Base-by-base conservation (phyloP, 257 asterid species). In the Fraxinus excelsior region DNA sequence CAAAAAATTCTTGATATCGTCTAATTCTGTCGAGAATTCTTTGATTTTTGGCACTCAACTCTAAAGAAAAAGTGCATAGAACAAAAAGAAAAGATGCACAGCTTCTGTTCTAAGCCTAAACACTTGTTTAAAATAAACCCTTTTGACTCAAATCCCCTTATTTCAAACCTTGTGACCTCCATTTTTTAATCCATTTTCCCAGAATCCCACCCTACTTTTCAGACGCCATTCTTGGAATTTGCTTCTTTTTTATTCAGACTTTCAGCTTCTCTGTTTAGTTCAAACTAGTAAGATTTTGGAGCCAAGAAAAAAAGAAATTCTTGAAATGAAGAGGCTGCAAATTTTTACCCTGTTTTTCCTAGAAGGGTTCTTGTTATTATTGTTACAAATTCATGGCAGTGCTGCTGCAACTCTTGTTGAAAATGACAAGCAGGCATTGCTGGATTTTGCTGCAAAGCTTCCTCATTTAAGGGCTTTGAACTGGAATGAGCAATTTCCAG, bases 341-440 rank as follows among this genome's bases (percentile, higher is more conserved):
- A 14, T 71, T 84, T 75, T 81, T 31, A 69, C 26, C 76, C 75
- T 83, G 79, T 56, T 69, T 67, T 82, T 87, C 71, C 78, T 86
- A 74, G 72, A 82, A 72, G 86, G 83, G 26, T 73, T n/a, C 65
- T 78, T 84, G 66, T 68, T 85, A 68, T 71, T 87, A 79, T 44
- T 83, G 70, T 74, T 80, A 5, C 31, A 60, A 23, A 53, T 80
- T 26, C 82, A 79, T 42, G 76, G 75, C 72, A 56, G 44, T 53
- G 82, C 23, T n/a, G 70, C 72, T 1, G 90, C 44, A 58, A 72
- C 84, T n/a, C 80, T 90, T 82, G 77, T 86, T 66, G 90, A 87
- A 14, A 78, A 76, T 80, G 98, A 94, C 85, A 94, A 85, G 80
- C 86, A 77, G 49, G 98, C 98, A 12, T 85, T 94, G 85, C 91